These are phyloP conservation scores for Delitschia confertaspora DNA, from an alignment of 495 filamentous ascomycete genomes.

Conservation along the genomic window DNA sequence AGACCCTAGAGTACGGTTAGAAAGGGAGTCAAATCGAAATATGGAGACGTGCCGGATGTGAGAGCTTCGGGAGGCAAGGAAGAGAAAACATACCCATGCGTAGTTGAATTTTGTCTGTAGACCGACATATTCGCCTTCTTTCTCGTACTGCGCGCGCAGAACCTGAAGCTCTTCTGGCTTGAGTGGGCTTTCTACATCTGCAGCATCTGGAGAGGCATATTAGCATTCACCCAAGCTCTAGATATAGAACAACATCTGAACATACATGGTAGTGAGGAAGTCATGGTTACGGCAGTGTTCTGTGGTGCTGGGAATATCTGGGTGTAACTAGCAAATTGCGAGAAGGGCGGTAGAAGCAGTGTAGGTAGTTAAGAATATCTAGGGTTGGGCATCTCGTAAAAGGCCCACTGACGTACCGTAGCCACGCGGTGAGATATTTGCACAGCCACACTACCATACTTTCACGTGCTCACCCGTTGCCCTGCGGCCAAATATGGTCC, in stretches of 20 bases:
- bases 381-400: no score
- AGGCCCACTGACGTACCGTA: no score
- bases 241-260: slow-evolving; percentile 8
- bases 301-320: not conserved
- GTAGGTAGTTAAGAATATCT: no score
- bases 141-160: slow-evolving; percentile 85
- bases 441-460: no score
- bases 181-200: slow-evolving; percentile 90
- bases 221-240: slow-evolving; percentile 25
- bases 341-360: not conserved
- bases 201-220: slow-evolving; percentile 58
- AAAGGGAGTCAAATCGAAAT: not conserved
- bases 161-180: slow-evolving; percentile 85
- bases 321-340: no score
- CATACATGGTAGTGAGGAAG: slow-evolving; percentile 29
- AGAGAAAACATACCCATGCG: slow-evolving; percentile 66
- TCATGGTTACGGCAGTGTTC: slow-evolving; percentile 9
- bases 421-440: no score
- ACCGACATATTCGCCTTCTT: slow-evolving; percentile 91
- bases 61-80: not conserved
- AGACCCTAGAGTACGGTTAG: slow-evolving; percentile 54
- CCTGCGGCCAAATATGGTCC: slow-evolving; percentile 6
- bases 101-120: slow-evolving; percentile 99
- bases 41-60: no score
- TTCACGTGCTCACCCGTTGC: slow-evolving; percentile 9